Base-by-base conservation (phyloP, 495 filamentous ascomycete genomes). In the Xanthoparmelia taractica region DNA sequence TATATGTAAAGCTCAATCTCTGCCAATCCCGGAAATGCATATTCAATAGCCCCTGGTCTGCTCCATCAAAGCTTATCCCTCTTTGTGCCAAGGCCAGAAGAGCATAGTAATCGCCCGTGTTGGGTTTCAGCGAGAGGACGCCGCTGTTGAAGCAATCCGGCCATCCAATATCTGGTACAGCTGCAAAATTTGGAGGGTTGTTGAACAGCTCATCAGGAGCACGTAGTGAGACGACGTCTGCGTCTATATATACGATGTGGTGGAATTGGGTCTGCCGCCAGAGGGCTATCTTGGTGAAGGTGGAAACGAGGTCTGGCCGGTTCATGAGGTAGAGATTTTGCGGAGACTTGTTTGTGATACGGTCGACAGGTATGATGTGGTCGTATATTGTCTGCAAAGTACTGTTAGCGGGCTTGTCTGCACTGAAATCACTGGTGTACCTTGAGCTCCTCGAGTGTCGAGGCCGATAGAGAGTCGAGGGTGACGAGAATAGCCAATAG, bases 81-180 rank as follows among this genome's bases (percentile, higher is more conserved):
- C 86, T 77, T 65, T 91, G 82, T 34, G 95, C 92, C 73, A 97
- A 82, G 57, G 88, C 88, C 64, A 84, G 79, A 69, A 99, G 79
- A 31, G 91, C 87, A 70, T 88, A 87, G 73, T 94, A 96, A 63
- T 95, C 92, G 59, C 87, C 87, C 80, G 90, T 76, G 73, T 96
- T 90, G 23, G 94, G 94, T 33, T 83, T 87, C 52, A 97, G 74
- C 50, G 88, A 90, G 89, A 99, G 94, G 58, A 99, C 80, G 63
- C 94, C 94, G 54, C 90, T 92, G 77, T 99, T 99, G 82, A 99
- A 99, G 65, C 91, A 83, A 77, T 99, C 94, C 37, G 94, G 94
- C 95, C 95, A 99, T 69, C 94, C 94, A 68, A 97, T 87, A 71
- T 99, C 94, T 38, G 94, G 95, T 18, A 88, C 91, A 4, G 94